Evolutionary conservation across 1,284 basidiomycete species (phyloP).

Genomic region (Ceratobasidium sp.): DNA sequence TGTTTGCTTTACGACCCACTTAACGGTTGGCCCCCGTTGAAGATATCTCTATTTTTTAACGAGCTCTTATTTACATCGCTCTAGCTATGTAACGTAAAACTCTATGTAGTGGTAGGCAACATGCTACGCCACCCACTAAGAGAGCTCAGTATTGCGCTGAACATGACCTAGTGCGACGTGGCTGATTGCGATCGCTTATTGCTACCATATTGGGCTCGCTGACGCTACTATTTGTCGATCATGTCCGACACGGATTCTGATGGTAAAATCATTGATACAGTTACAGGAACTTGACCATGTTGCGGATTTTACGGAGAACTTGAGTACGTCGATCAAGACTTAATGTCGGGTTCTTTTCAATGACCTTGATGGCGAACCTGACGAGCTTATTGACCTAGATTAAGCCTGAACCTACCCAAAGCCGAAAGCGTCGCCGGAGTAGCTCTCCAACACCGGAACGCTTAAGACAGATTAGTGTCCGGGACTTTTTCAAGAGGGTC

Average conservation of each 20-base stretch:
- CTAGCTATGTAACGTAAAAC: too few species aligned
- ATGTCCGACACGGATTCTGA: constrained; percentile 15
- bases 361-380: not conserved
- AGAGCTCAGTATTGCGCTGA: too few species aligned
- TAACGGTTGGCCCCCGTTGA: too few species aligned
- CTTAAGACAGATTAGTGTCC: not conserved
- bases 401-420: not conserved
- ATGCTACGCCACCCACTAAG: too few species aligned
- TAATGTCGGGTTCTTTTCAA: not conserved
- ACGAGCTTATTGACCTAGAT: not conserved
- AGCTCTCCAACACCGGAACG: not conserved
- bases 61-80: too few species aligned
- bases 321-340: not conserved
- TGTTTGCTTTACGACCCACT: too few species aligned
- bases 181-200: too few species aligned
- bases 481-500: constrained; percentile 9
- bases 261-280: constrained; percentile 3
- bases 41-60: too few species aligned
- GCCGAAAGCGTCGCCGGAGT: constrained; percentile 13
- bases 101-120: too few species aligned
- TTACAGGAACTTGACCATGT: constrained; percentile 10
- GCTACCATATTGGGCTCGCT: not conserved
- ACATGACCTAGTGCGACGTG: too few species aligned
- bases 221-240: not conserved
- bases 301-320: constrained; percentile 20